Base-by-base conservation (phyloP, 2,329 filamentous ascomycete species). In the Lecanoromycetidae sp. region DNA sequence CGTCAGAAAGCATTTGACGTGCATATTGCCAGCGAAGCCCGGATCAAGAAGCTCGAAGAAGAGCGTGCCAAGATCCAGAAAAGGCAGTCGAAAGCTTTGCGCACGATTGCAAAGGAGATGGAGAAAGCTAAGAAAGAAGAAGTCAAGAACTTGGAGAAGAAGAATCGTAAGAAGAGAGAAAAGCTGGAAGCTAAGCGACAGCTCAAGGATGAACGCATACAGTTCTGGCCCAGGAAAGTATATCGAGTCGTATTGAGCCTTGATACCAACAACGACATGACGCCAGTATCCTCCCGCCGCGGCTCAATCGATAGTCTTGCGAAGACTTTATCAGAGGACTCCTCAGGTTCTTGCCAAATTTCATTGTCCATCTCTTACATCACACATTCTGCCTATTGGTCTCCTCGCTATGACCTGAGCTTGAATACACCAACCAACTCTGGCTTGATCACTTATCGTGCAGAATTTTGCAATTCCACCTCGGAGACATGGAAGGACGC, bases 401-500 rank as follows among this genome's bases (percentile, higher is more conserved):
- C 65, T 0, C 76, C 79, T 2, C 74, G 69, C 46, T 82, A 82
- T 58, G 77, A 82, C 54, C 61, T 82, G 32, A 70, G 71, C 43
- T 67, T 83, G n/a, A 75, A 69, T 10, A 79, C 78, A 1, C 70
- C 71, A 0, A 66, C 61, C 17, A 71, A 69, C 40, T 70, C 71
- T 0, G 77, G 69, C 1, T 63, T 63, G 4, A 66, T 82, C 12
- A 72, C 71, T 55, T 83, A 82, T 57, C 75, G 80, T 46, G 78
- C 79, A 1, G 71, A 74, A 53, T 71, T 82, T 44, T 71, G 69
- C 48, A 83, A 83, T 61, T 65, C 65, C 42, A 80, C 77, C 0
- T 77, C 74, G 0, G 79, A 83, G 62, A 75, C 71, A 0, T 83
- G 79, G 79, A 66, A 65, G 25, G 71, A 75, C 60, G 74, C 75